Conservation (phyloP, 805 yeast genomes). For the Ogataea paraovalis region DNA sequence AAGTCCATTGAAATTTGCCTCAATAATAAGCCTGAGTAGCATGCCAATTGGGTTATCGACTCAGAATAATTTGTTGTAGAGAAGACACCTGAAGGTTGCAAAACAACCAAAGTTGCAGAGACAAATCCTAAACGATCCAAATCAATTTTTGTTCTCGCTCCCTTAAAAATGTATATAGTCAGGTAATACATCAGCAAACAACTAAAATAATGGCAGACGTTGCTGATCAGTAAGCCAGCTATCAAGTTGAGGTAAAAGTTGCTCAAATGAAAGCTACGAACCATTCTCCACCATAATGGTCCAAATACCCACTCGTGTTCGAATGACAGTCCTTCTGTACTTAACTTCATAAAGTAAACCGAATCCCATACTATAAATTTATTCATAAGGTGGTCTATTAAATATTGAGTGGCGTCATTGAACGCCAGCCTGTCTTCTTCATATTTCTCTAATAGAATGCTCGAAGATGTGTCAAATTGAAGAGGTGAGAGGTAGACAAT, state of each 20-base stretch:
- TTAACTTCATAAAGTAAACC: conserved; percentile 65
- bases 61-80: conserved; percentile 75
- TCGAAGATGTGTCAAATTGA: conserved; percentile 48
- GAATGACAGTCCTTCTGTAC: conserved; percentile 47
- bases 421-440: conserved; percentile 8
- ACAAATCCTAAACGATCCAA: conserved; percentile 9
- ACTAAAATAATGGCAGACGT: conserved; percentile 48
- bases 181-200: conserved; percentile 45
- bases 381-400: conserved; percentile 33
- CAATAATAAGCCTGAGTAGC: conserved; percentile 52
- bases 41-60: conserved; percentile 56
- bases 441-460: conserved; percentile 31
- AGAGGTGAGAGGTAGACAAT: conserved; percentile 38
- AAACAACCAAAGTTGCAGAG: conserved; percentile 39
- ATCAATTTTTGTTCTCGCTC: background rate
- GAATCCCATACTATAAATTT: conserved; percentile 80
- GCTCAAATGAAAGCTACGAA: conserved; percentile 18
- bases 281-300: conserved; percentile 63
- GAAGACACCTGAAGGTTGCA: conserved; percentile 83
- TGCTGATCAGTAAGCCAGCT: conserved; percentile 46
- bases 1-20: conserved; percentile 35
- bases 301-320: conserved; percentile 94
- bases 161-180: conserved; percentile 32
- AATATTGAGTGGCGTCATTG: conserved; percentile 1
- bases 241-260: conserved; percentile 44